Base-by-base conservation (phyloP, 1,284 basidiomycete genomes). In the Leccinum holopus region DNA sequence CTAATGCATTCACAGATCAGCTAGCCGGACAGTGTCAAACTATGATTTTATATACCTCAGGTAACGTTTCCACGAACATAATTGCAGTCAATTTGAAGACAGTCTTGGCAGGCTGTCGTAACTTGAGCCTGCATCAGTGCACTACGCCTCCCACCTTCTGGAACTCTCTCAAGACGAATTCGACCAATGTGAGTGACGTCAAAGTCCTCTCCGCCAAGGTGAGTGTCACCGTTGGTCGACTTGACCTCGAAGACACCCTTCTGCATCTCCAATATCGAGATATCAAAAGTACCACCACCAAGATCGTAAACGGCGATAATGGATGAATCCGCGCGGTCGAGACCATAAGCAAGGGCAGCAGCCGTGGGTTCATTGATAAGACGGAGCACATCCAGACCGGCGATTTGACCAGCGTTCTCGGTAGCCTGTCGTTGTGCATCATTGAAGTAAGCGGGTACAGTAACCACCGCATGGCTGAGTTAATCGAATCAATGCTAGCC, bases 171-270 rank as follows among this genome's bases (percentile, higher is more conserved):
- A 98, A 80, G 73, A 99, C 84, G 80, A 94, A 82, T 71, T 97
- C 87, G 70, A 98, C 91, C 49, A 98, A 87, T 55, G 88, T 80
- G 68, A 97, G 88, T 80, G 68, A 97, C 91, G 75, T 98, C 95
- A 73, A 98, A 98, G 80, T 99, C 97, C 80, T 99, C 97, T 77
- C 97, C 97, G 79, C 97, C 97, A 65, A 99, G 87, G 78, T 99
- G 97, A 28, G 97, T 98, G 79, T 99, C 96, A 79, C 97, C 97
- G 76, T 98, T 98, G 67, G 97, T 99, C 1, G 97, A 98, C 84
- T 98, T 98, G 76, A 99, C 97, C 78, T 98, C 97, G 78, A 98
- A 99, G 28, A 99, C 95, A 71, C 97, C 97, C 80, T 97, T 96
- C 79, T 97, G 94, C 94, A 98, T 98, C 81, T 98, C 95, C 53